phyloP scores from a whole-genome alignment of 352 stramenopile species.

The Phytophthora ohioensis region DNA sequence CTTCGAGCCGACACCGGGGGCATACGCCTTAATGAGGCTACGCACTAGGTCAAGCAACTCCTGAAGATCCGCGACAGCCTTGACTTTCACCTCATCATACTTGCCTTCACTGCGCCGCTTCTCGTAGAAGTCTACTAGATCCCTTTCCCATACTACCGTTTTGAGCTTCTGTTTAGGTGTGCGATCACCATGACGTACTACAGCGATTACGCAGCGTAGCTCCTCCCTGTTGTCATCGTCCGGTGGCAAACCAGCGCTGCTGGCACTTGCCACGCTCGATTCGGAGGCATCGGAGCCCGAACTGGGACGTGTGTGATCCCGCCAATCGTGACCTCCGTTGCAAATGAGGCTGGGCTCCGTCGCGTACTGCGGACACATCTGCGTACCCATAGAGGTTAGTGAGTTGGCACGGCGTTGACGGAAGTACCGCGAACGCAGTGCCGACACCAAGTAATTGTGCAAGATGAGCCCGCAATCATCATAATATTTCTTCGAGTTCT shows the following conservation, averaged over 20 bases:
- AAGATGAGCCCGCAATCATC: slow-evolving; percentile 98
- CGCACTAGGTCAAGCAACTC: slow-evolving; percentile 84
- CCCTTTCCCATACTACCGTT: slow-evolving; percentile 89
- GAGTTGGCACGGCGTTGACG: slow-evolving; percentile 73
- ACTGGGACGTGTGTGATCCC: slow-evolving; percentile 54
- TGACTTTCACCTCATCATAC: slow-evolving; percentile 88
- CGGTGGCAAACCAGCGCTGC: slow-evolving; percentile 46
- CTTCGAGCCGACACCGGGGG: slow-evolving; percentile 79
- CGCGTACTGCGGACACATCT: slow-evolving; percentile 86
- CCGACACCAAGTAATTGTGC: slow-evolving; percentile 89
- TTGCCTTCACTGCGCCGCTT: slow-evolving; percentile 73
- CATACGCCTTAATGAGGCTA: slow-evolving; percentile 85
- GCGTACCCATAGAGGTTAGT: slow-evolving; percentile 46
- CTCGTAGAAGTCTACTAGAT: slow-evolving; percentile 89
- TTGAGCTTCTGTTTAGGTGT: slow-evolving; percentile 99
- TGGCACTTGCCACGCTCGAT: slow-evolving; percentile 69
- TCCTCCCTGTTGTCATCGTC: slow-evolving; percentile 94
- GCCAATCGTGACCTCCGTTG: slow-evolving; percentile 37
- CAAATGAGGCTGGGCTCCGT: slow-evolving; percentile 55
- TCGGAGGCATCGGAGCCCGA: slow-evolving; percentile 77
- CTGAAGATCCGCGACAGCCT: slow-evolving; percentile 82
- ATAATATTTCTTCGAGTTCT: slow-evolving; percentile 98
- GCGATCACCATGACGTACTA: slow-evolving; percentile 98
- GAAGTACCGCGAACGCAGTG: slow-evolving; percentile 82
- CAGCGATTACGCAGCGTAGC: slow-evolving; percentile 98